Percentiles rank a stretch among this genome's conserved stretches.
These are phyloP conservation scores for Penicillium bialowiezense DNA, from an alignment of 495 filamentous ascomycete species.

Conservation along the genomic window DNA sequence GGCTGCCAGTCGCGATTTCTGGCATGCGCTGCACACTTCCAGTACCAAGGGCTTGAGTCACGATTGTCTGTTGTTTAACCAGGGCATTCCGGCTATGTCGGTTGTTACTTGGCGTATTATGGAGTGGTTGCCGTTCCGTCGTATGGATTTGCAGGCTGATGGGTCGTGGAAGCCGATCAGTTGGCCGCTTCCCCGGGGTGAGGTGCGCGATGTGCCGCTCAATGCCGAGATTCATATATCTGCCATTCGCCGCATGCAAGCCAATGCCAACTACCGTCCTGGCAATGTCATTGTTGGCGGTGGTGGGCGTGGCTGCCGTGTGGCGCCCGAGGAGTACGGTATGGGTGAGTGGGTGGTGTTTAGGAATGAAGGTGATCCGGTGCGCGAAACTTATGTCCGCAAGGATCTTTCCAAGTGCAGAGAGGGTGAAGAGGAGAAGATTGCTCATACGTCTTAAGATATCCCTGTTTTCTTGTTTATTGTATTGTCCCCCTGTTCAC, in stretches of 20 bases:
- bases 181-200: constrained; percentile 77
- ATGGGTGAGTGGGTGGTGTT: constrained; percentile 74
- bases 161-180: constrained; percentile 79
- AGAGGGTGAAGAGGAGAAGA: constrained; percentile 8
- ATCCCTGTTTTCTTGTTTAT: background rate
- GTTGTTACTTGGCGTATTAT: constrained; percentile 78
- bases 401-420: constrained; percentile 29
- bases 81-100: constrained; percentile 54
- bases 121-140: constrained; percentile 81
- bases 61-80: constrained; percentile 68
- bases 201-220: constrained; percentile 75
- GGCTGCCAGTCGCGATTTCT: constrained; percentile 42
- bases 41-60: constrained; percentile 66
- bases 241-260: constrained; percentile 70
- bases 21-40: constrained; percentile 53
- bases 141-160: constrained; percentile 74
- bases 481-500: no score
- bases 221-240: constrained; percentile 69
- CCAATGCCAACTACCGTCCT: constrained; percentile 64
- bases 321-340: constrained; percentile 58
- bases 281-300: constrained; percentile 81
- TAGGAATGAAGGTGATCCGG: constrained; percentile 57
- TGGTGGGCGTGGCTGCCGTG: constrained; percentile 66
- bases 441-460: background rate
- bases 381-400: constrained; percentile 62